Evolutionary conservation across 345 rosid genomes (phyloP), one percentile per base, ranked within the genome.

Genomic region (Zanthoxylum bungeanum): DNA sequence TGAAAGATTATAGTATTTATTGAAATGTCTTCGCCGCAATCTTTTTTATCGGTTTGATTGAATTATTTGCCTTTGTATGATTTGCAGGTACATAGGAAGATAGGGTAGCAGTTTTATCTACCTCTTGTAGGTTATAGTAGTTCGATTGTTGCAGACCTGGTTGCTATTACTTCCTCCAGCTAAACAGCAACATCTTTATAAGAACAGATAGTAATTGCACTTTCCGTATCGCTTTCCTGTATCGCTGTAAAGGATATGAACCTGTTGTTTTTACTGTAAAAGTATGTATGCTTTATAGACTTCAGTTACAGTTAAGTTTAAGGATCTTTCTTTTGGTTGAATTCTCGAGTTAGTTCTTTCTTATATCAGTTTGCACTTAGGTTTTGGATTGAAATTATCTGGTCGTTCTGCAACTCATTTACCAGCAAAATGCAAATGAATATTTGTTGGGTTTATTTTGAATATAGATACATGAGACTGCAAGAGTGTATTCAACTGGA

Each of bases 21-120:
- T 60, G 30, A 6, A 52, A 9, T 46, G 3, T 25, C 19, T 56
- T 9, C 40, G 3, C 36, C 44, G 0, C 21, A 17, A 44, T 12
- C 22, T 16, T 5, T 39, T 22, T 5, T 39, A 53, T 39, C 55
- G 56, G 44, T 53, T 53, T 55, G 12, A 24, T 71, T 77, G 9
- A n/a, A 9, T 68, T 22, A 7, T 39, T 71, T 58, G 22, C 31
- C 14, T 75, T 47, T 40, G 21, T 8, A 47, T 75, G 9, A 1
- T 21, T 70, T 63, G 73, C 84, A 85, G 84, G 85, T 76, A 76
- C 30, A 66, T 69, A 78, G 68, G 66, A 76, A 55, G 71, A 72
- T 68, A 63, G 64, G 31, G 68, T 47, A 37, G 74, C 70, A 51
- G 76, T 75, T 65, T 56, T 61, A 59, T 75, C 80, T 52, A 59